These are phyloP conservation scores for Amylostereum areolatum DNA, from an alignment of 1,284 basidiomycete species.

Conservation along the genomic window DNA sequence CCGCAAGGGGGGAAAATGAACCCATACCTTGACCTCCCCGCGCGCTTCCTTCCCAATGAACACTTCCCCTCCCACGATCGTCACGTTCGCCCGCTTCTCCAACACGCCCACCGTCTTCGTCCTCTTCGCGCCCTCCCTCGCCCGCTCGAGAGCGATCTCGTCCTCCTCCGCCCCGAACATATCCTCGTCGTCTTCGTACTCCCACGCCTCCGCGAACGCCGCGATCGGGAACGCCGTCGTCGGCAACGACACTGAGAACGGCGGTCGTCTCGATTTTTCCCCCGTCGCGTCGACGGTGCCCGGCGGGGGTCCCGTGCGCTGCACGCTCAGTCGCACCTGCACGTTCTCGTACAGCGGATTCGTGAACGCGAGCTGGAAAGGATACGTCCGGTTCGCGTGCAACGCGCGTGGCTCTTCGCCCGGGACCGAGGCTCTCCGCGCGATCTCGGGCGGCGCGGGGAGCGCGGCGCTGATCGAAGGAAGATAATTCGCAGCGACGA, in stretches of 20 bases:
- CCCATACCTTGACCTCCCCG: slow-evolving; percentile 67
- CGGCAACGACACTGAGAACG: slow-evolving; percentile 75
- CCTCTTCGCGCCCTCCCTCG: slow-evolving; percentile 42
- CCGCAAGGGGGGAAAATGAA: slow-evolving; percentile 5
- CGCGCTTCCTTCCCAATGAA: slow-evolving; percentile 70
- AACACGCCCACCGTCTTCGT: slow-evolving; percentile 71
- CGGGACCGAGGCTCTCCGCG: slow-evolving; percentile 34
- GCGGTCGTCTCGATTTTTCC: slow-evolving; percentile 57
- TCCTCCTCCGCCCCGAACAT: slow-evolving; percentile 75
- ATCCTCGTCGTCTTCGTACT: slow-evolving; percentile 89
- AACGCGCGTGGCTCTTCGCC: slow-evolving; percentile 37
- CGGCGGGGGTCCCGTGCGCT: slow-evolving; percentile 37
- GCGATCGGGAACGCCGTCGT: slow-evolving; percentile 74
- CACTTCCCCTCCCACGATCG: slow-evolving; percentile 79
- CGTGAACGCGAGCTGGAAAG: slow-evolving; percentile 83
- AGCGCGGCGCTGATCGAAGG: slow-evolving; percentile 78
- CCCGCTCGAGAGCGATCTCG: slow-evolving; percentile 33
- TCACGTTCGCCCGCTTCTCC: slow-evolving; percentile 83
- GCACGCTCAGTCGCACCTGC: slow-evolving; percentile 75
- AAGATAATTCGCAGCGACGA: slow-evolving; percentile 90
- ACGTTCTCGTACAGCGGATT: slow-evolving; percentile 95
- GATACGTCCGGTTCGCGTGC: slow-evolving; percentile 72
- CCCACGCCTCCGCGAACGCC: slow-evolving; percentile 91
- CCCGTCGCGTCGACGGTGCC: slow-evolving; percentile 22
- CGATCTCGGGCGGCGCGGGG: slow-evolving; percentile 24